Conservation (phyloP, 768 basidiomycete species). For the Hydnum rufescens region DNA sequence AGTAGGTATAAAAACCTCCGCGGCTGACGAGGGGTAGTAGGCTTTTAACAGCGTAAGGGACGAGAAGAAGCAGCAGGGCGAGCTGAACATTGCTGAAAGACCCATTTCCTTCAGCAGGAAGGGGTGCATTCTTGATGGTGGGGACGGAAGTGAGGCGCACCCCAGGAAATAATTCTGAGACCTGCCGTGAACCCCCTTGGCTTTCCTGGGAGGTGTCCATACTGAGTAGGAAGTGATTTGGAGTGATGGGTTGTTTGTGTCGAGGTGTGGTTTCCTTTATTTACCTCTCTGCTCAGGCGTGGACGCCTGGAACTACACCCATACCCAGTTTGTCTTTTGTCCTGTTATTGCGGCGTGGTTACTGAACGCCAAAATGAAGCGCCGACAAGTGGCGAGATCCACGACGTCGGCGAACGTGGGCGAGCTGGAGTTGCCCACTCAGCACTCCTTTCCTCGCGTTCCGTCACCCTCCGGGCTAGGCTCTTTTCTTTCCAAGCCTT, state of each 20-base stretch:
- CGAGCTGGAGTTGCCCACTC: neutral
- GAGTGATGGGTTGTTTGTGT: neutral
- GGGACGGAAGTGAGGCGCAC: slow-evolving; percentile 34
- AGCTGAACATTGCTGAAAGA: slow-evolving; percentile 68
- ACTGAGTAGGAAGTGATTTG: too few relatives aligned
- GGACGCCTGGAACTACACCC: too few relatives aligned
- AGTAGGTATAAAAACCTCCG: slow-evolving; percentile 70
- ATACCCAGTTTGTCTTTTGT: too few relatives aligned
- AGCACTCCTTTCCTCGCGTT: slow-evolving; percentile 25
- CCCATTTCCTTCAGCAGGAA: slow-evolving; percentile 73
- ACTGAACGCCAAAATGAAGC: too few relatives aligned
- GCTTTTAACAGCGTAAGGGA: slow-evolving; percentile 72
- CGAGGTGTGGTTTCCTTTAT: neutral
- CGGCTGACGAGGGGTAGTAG: slow-evolving; percentile 64
- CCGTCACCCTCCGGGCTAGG: slow-evolving; percentile 48
- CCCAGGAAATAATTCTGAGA: too few relatives aligned
- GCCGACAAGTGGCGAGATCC: neutral
- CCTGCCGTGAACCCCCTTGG: too few relatives aligned
- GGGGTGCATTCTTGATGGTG: slow-evolving; percentile 70
- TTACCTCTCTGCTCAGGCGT: neutral
- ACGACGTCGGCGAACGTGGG: neutral
- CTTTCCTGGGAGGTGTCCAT: too few relatives aligned
- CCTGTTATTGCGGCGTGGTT: too few relatives aligned
- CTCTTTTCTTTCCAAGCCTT: slow-evolving; percentile 43
- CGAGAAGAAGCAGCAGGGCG: slow-evolving; percentile 49